These are phyloP conservation scores for Trichoderma afroharzianum DNA, from an alignment of 2,329 filamentous ascomycete species.

Conservation along the genomic window DNA sequence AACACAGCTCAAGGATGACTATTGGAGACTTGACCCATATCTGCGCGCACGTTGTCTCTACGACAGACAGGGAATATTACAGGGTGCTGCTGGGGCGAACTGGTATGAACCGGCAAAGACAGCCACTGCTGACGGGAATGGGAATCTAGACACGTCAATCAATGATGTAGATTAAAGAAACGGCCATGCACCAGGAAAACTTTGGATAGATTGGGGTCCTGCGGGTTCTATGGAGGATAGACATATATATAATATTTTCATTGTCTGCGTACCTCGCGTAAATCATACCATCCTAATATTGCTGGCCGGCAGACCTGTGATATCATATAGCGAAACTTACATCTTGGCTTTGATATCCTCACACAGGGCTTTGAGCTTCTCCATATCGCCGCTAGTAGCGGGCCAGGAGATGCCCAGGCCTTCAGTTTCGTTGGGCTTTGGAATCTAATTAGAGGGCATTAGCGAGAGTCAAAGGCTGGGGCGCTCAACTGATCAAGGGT, in stretches of 20 bases:
- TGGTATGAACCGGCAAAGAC: conserved; percentile 9
- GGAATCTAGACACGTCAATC: conserved; percentile 6
- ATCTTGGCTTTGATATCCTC: conserved; percentile 91
- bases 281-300: neutral
- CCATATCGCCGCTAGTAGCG: conserved; percentile 71
- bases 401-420: conserved; percentile 82
- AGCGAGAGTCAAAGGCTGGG: neutral
- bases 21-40: conserved; percentile 89
- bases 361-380: conserved; percentile 70
- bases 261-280: neutral
- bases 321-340: conserved; percentile 40
- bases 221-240: neutral
- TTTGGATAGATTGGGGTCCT: conserved; percentile 2
- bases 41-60: conserved; percentile 79
- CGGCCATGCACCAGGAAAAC: neutral
- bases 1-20: conserved; percentile 63
- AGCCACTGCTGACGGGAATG: neutral
- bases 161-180: conserved; percentile 16
- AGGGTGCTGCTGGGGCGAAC: conserved; percentile 62
- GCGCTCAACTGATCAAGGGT: neutral
- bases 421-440: conserved; percentile 81
- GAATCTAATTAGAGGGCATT: conserved; percentile 57
- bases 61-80: conserved; percentile 73
- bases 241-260: neutral
- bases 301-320: neutral